phyloP scores from a whole-genome alignment of 768 basidiomycete species.

The Paxillus rubicundulus region DNA sequence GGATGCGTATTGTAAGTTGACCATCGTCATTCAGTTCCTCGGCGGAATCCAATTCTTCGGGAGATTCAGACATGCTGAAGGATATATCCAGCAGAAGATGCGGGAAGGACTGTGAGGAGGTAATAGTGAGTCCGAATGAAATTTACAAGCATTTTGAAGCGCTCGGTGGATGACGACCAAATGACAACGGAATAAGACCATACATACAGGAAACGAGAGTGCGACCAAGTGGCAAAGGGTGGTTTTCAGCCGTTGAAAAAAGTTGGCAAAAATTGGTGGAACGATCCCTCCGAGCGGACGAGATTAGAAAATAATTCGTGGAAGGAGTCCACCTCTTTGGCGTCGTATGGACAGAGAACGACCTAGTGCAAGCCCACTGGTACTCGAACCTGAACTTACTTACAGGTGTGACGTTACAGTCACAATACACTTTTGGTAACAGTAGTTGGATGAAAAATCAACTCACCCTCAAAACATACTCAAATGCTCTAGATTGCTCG shows the following conservation, averaged over 20 bases:
- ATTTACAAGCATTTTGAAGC: constrained; percentile 8
- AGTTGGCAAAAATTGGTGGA: constrained; percentile 4
- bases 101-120: neutral
- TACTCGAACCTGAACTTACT: constrained; percentile 32
- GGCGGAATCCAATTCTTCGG: constrained; percentile 37
- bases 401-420: constrained; percentile 37
- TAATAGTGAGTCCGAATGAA: constrained; percentile 1
- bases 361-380: constrained; percentile 21
- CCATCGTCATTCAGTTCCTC: constrained; percentile 46
- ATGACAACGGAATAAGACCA: constrained; percentile 5
- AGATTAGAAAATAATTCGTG: constrained; percentile 9
- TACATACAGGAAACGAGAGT: constrained; percentile 14
- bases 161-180: constrained; percentile 3
- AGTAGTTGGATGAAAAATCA: neutral
- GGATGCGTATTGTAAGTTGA: constrained; percentile 62
- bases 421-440: constrained; percentile 22
- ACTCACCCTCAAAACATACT: neutral
- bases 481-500: too few species aligned
- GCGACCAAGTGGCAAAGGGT: neutral
- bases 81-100: constrained; percentile 19
- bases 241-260: constrained; percentile 10
- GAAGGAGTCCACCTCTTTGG: constrained; percentile 7
- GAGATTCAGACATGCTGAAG: constrained; percentile 34
- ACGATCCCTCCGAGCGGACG: constrained; percentile 6
- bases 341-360: constrained; percentile 26